Evolutionary conservation across 192 early-diverging fungal species (phyloP), one percentile per base, ranked within the genome.

Genomic region (Coemansia sp.): DNA sequence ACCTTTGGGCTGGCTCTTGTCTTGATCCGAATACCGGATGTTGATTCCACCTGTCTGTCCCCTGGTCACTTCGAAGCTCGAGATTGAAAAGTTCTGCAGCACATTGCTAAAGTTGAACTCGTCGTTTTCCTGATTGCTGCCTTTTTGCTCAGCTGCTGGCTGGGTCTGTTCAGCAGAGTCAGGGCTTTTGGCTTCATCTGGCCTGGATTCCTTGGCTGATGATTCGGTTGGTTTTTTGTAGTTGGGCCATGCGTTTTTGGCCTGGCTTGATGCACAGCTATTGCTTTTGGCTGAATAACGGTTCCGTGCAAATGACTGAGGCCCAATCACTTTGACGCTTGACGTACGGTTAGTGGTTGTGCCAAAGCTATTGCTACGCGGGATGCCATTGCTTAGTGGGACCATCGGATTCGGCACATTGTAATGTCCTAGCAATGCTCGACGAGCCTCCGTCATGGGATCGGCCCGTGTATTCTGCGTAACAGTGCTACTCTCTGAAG

Each of bases 391-490:
- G 10, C 68, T 63, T 16, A 77, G 26, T 0, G 73, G 59, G 11
- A 60, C n/a, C 26, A 31, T 16, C 5, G 67, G 63, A 14, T 55
- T 63, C 2, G 73, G 73, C 0, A 45, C 59, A 35, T 51, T 50
- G 53, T 77, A 77, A 33, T 77, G 73, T 23, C 73, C 73, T 6
- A 77, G 46, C 42, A 77, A 39, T 5, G 73, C 73, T 3, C 68
- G 67, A 2, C 73, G 67, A 7, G 73, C 73, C 56, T 70, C 73
- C 6, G 59, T 52, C 54, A 77, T 50, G 10, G 46, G 67, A 20
- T 77, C 73, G 33, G 55, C 44, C n/a, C 45, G 3, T 26, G 23
- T 4, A 26, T 26, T 26, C 23, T 26, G 23, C 23, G 23, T 4
- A 26, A 26, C 23, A 26, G 1, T 26, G 23, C 23, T 26, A 26